Conservation (phyloP, 2,329 filamentous ascomycete species). For the Thermomyces lanuginosus region DNA sequence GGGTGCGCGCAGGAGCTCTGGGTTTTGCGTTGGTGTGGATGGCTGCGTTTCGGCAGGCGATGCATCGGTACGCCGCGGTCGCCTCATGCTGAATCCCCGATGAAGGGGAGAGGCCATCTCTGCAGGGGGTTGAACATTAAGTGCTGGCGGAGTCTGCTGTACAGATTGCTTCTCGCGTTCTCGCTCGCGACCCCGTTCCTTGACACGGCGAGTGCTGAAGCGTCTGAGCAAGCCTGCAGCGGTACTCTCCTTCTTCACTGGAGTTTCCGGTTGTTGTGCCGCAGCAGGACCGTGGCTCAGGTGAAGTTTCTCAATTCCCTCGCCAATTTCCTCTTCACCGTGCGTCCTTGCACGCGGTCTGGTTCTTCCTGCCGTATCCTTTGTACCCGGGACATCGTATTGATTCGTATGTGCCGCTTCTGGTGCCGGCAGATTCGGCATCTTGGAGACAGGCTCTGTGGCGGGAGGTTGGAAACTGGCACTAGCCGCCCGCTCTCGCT, state of each 20-base stretch:
- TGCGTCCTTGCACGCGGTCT: constrained; percentile 80
- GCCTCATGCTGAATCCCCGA: constrained; percentile 77
- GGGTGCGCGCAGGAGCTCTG: constrained; percentile 62
- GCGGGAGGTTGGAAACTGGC: constrained; percentile 50
- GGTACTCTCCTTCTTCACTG: constrained; percentile 68
- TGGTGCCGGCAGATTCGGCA: constrained; percentile 65
- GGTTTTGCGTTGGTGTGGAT: no score
- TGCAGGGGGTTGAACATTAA: constrained; percentile 64
- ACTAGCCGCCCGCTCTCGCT: constrained; percentile 49
- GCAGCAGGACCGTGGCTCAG: constrained; percentile 34
- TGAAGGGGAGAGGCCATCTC: constrained; percentile 50
- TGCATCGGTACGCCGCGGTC: constrained; percentile 38
- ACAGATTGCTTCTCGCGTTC: constrained; percentile 36
- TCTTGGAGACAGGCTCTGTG: constrained; percentile 39
- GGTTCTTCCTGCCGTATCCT: constrained; percentile 64
- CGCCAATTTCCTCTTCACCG: constrained; percentile 76
- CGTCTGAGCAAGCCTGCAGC: constrained; percentile 70
- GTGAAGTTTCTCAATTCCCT: constrained; percentile 52
- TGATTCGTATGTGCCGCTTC: constrained; percentile 81
- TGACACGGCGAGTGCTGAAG: constrained; percentile 72
- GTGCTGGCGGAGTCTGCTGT: constrained; percentile 55
- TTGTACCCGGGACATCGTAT: constrained; percentile 82
- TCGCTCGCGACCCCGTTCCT: constrained; percentile 34
- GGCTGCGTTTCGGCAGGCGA: constrained; percentile 43
- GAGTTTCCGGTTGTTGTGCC: constrained; percentile 44